A percentile compares a stretch with the other conserved stretches of the same genome.
phyloP scores from a whole-genome alignment of 2,329 filamentous ascomycete genomes.

The Raffaelea deltoideospora region DNA sequence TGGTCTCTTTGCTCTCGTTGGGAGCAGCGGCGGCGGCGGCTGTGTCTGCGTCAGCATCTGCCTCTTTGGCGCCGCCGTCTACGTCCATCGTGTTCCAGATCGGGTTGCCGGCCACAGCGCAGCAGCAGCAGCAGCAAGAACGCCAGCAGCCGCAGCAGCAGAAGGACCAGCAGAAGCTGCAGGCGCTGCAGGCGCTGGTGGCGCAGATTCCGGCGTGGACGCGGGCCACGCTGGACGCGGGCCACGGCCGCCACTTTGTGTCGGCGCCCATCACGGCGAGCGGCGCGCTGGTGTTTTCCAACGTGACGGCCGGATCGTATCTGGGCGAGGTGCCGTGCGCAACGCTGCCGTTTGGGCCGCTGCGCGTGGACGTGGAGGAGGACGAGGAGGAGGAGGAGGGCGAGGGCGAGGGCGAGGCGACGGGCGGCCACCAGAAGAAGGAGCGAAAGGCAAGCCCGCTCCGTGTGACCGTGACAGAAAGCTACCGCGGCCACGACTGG shows the following conservation, averaged over 20 bases:
- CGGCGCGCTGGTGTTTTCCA: constrained; percentile 62
- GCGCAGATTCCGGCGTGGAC: constrained; percentile 41
- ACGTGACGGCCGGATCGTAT: constrained; percentile 60
- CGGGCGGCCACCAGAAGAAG: too few relatives aligned
- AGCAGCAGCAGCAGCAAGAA: background rate
- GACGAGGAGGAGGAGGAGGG: constrained; percentile 2
- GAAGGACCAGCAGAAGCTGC: too few relatives aligned
- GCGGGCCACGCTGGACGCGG: constrained; percentile 52
- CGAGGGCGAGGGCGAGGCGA: constrained; percentile 11
- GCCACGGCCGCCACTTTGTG: constrained; percentile 32
- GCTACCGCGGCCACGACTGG: constrained; percentile 82
- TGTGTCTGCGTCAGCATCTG: background rate
- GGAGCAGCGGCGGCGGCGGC: background rate
- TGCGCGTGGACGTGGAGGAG: constrained; percentile 57
- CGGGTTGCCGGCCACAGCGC: constrained; percentile 2
- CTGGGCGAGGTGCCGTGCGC: constrained; percentile 66
- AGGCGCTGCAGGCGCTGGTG: constrained; percentile 1
- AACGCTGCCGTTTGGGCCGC: constrained; percentile 60
- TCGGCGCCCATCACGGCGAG: constrained; percentile 48
- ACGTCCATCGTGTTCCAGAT: constrained; percentile 7
- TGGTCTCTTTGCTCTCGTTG: background rate
- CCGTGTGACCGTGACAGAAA: constrained; percentile 68
- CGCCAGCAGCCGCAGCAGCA: background rate
- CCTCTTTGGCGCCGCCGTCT: background rate
- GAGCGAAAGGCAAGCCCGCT: too few relatives aligned